Evolutionary conservation across 164 flowering plant genomes (phyloP).

Genomic region (Echeveria elegans): DNA sequence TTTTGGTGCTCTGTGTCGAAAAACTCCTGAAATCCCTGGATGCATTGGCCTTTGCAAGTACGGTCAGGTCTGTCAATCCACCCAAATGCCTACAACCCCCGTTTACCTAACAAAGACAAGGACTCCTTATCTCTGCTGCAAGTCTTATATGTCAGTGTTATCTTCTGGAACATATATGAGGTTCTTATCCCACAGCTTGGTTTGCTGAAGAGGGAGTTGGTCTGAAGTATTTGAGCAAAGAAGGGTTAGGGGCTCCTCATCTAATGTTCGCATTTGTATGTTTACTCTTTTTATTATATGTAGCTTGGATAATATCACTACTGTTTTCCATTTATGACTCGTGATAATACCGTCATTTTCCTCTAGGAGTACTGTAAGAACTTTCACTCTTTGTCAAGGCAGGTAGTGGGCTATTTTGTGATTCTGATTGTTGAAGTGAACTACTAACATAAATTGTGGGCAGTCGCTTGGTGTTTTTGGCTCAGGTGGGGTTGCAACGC

Average conservation of each 20-base stretch:
- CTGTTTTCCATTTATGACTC: not conserved
- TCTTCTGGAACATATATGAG: not conserved
- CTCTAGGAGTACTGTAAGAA: not conserved
- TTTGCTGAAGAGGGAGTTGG: not conserved
- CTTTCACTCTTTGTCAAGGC: too few species aligned
- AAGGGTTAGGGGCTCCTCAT: not conserved
- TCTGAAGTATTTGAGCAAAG: too few species aligned
- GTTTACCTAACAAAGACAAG: not conserved
- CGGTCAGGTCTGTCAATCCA: not conserved
- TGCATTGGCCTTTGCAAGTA: not conserved
- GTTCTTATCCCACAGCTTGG: not conserved
- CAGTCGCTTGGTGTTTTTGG: too few species aligned
- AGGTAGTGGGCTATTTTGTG: too few species aligned
- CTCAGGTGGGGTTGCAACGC: too few species aligned
- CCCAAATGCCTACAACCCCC: not conserved
- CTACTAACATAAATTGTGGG: too few species aligned
- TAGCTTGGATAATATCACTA: not conserved
- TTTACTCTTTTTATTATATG: not conserved
- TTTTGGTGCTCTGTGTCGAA: conserved; percentile 4
- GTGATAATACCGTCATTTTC: not conserved
- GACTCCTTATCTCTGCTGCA: not conserved
- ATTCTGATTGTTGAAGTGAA: too few species aligned
- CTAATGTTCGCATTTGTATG: not conserved
- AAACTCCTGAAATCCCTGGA: not conserved
- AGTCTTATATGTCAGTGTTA: not conserved